Evolutionary conservation across 495 filamentous ascomycete genomes (phyloP), one percentile per base, ranked within the genome.

Genomic region (Penicillium psychrofluorescens): DNA sequence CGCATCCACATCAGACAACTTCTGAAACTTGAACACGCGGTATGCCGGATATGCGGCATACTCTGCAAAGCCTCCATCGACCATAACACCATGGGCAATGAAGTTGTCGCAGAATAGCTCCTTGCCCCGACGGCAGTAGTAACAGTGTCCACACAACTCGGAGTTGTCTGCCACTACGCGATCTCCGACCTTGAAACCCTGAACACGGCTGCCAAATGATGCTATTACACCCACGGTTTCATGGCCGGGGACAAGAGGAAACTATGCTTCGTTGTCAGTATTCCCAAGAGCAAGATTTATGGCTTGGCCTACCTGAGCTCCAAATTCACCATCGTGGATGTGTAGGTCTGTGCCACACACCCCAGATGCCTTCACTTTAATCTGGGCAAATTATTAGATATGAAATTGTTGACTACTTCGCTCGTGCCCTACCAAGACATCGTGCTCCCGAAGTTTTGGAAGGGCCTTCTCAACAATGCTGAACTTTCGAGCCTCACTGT

Each of bases 61-160:
- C 58, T 81, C 78, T 40, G 78, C 78, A 48, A 81, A 80, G 15
- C 78, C 78, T 44, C 78, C 78, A 29, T 76, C 68, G 54, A 76
- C 45, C 44, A 59, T 56, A 31, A 77, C 75, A 38, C 76, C 76
- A 43, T 81, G 72, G 32, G 72, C 70, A 45, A 70, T 62, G 48
- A 77, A 77, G 53, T 80, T 68, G 59, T 81, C 78, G 53, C 78
- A 81, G 12, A 79, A 66, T n/a, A 81, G 59, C 11, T 70, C 63
- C 44, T 79, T 58, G 28, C 78, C 78, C 38, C 71, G 70, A 37
- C 77, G 74, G 58, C 77, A 81, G 61, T 80, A 78, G 68, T 77
- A 78, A 58, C 78, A 81, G 45, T 77, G 64, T 29, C 68, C 32
- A 34, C 32, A 34, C 6, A 34, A 34, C 32, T 34, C 32, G 32